These are phyloP conservation scores for Brachypodium distachyon DNA, from an alignment of 202 grass and related monocot species.

Conservation along the genomic window DNA sequence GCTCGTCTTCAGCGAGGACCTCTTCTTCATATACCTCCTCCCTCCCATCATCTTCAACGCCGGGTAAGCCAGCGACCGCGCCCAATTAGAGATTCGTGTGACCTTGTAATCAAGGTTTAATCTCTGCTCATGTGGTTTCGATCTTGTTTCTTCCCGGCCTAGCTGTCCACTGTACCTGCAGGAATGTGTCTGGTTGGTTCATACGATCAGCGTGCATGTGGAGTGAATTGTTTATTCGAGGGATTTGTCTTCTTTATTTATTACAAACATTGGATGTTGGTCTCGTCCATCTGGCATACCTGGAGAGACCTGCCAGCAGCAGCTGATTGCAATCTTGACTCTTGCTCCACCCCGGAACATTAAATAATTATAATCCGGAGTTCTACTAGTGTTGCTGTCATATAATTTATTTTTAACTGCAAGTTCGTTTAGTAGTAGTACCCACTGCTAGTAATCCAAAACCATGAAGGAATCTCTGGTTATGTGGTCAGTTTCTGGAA, in stretches of 20 bases:
- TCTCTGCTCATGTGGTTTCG: background rate
- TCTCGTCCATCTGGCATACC: background rate
- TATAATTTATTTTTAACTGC: background rate
- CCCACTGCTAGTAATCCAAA: background rate
- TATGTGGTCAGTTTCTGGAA: background rate
- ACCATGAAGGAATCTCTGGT: background rate
- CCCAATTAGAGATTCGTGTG: too few relatives aligned
- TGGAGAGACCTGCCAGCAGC: background rate
- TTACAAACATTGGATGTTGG: background rate
- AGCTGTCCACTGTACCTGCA: constrained; percentile 25
- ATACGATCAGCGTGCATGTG: background rate
- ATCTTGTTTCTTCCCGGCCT: constrained; percentile 24
- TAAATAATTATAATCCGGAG: background rate
- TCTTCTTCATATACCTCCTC: constrained; percentile 99
- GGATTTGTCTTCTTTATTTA: background rate
- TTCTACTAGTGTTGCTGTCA: background rate
- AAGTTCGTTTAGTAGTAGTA: background rate
- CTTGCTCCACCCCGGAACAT: background rate
- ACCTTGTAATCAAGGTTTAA: background rate
- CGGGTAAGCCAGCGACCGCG: too few relatives aligned
- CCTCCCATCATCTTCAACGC: constrained; percentile 99
- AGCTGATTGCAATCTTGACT: constrained; percentile 3
- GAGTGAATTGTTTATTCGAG: background rate
- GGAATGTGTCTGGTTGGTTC: too few relatives aligned
- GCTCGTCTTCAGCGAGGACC: constrained; percentile 94